Evolutionary conservation across 805 yeast species (phyloP).

Genomic region (Torulaspora maleeae): DNA sequence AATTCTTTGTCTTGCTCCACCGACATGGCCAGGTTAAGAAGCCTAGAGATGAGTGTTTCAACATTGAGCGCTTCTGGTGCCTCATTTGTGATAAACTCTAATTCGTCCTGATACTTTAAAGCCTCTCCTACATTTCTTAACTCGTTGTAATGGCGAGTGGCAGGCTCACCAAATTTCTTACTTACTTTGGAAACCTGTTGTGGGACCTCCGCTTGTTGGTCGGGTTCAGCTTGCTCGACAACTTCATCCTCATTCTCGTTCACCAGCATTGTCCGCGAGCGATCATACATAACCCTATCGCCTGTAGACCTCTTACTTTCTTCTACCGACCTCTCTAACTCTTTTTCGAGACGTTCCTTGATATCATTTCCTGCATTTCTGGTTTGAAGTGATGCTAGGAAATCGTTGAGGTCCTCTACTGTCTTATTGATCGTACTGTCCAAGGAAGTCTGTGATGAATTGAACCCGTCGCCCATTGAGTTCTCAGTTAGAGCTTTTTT

Average conservation of each 20-base stretch:
- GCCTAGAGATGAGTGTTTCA: slow-evolving; percentile 15
- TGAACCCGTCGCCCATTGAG: background rate
- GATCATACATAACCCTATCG: slow-evolving; percentile 18
- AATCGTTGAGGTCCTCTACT: slow-evolving; percentile 13
- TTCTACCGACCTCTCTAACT: slow-evolving; percentile 7
- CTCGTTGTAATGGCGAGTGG: slow-evolving; percentile 27
- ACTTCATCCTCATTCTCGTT: slow-evolving; percentile 13
- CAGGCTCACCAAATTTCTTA: slow-evolving; percentile 3
- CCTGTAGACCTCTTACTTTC: background rate
- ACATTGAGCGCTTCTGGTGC: slow-evolving; percentile 5
- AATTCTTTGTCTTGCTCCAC: slow-evolving; percentile 20
- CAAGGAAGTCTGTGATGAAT: background rate
- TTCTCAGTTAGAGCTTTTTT: slow-evolving; percentile 3
- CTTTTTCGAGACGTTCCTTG: slow-evolving; percentile 9
- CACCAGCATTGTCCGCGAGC: slow-evolving; percentile 22
- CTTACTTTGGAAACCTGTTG: background rate
- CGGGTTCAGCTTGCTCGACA: slow-evolving; percentile 9
- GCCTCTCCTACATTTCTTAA: slow-evolving; percentile 35
- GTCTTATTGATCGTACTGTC: slow-evolving; percentile 4
- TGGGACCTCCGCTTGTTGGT: slow-evolving; percentile 5
- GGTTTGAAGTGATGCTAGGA: slow-evolving; percentile 13
- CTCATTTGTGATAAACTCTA: slow-evolving; percentile 33
- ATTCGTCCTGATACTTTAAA: slow-evolving; percentile 35
- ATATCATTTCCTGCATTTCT: slow-evolving; percentile 3
- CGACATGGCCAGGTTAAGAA: slow-evolving; percentile 23